Evolutionary conservation across 148 eudicot genomes (phyloP), one percentile per base, ranked within the genome.

Genomic region (Tetragonia tetragonoides): DNA sequence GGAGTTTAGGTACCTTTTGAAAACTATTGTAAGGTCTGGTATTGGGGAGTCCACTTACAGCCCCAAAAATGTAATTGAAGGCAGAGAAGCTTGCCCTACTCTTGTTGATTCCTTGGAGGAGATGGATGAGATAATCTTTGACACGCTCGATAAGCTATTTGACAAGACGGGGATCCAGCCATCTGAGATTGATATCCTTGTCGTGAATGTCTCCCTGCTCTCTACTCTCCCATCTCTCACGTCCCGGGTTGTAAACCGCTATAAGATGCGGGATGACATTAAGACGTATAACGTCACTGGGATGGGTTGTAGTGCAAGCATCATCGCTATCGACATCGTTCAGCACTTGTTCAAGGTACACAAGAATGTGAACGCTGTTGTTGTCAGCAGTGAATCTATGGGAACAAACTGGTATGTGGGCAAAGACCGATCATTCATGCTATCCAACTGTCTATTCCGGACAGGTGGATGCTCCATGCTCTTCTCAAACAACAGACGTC

Each of bases 291-390:
- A 92, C 16, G 75, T 94, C 61, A 41, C 89, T 0, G 97, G 98
- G 42, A 94, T 94, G 98, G 98, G 98, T 0, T 94, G 98, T 70
- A 94, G 98, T 37, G 98, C 97, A 1, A 94, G 98, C 81, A 70
- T 94, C 20, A 80, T 92, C 5, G 85, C 90, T 17, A 81, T 94
- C 17, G 88, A 94, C 49, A 87, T 92, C 3, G 87, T 92, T 3
- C 88, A 82, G 1, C 87, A 90, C 21, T 6, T 90, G 46, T 90
- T 94, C 34, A 86, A 86, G 75, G 69, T 68, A 6, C 83, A 87
- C 74, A 85, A 84, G 78, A 84, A 90, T 37, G 73, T 80, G 51
- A 80, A 86, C 17, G 98, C 91, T 11, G 23, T 94, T 44, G 88
- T 94, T 0, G 87, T 92, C 21, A 92, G 89, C 80, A 74, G 91